Evolutionary conservation across 108 stramenopile genomes (phyloP), one percentile per base, ranked within the genome.

Genomic region (Phaeodactylum tricornutum): DNA sequence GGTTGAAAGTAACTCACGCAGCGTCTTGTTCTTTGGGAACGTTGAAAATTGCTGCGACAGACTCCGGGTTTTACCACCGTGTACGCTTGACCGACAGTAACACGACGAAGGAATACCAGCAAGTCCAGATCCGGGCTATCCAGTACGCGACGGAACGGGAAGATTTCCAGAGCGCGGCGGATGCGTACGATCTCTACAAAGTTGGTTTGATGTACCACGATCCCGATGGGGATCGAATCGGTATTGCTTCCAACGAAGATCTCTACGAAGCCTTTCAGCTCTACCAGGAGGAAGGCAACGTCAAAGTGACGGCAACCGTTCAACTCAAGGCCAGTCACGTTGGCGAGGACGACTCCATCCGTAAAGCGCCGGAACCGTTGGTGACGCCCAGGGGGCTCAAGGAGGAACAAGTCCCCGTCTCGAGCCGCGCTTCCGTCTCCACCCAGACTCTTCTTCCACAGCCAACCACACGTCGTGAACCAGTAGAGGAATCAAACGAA

Each of bases 201-300:
- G 38, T 40, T 3, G 17, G 4, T 45, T 47, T 77, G 19, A 84
- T 74, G 2, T 89, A 89, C 53, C 62, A 69, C 29, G 87, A 89
- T 56, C 69, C 55, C 34, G 87, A 88, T 38, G 67, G 77, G 12
- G 87, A 88, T 54, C 47, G 35, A 33, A 58, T 88, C 37, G 78
- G 71, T 21, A 69, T 89, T 19, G 74, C 66, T 11, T 77, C 78
- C 5, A 49, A 65, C 21, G 70, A 70, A 31, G 87, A 89, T 51
- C 53, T 89, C 15, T 35, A 62, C 12, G 87, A 82, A 48, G 78
- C 87, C 1, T 68, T 81, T 40, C 54, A 66, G 35, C 77, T 80
- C 52, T 74, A 72, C 29, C 33, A 54, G 15, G 67, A 49, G 12
- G 27, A 44, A 15, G 61, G 73, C 5, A 47, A 66, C n/a, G 30